Evolutionary conservation across 306 rosid genomes (phyloP).

Genomic region (Fragaria iinumae): DNA sequence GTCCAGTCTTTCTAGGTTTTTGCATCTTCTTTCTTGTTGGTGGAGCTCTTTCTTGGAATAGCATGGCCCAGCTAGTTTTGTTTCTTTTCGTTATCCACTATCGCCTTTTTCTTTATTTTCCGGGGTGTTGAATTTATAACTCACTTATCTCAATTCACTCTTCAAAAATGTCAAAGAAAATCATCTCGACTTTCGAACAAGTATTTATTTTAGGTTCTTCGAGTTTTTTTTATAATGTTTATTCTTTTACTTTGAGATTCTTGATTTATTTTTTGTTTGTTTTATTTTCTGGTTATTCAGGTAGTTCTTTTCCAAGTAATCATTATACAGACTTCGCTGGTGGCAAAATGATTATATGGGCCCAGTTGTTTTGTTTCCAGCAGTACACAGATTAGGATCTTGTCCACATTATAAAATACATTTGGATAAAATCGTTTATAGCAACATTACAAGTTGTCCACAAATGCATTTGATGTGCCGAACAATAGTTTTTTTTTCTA

Average conservation of each 20-base stretch:
- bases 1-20: background rate
- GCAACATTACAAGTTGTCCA: background rate
- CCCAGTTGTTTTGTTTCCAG: background rate
- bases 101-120: background rate
- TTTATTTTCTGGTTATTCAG: background rate
- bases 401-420: background rate
- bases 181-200: background rate
- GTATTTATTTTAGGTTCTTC: background rate
- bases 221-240: too few relatives aligned
- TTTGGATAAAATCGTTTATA: background rate
- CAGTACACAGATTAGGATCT: background rate
- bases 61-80: background rate
- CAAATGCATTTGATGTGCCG: background rate
- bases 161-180: too few relatives aligned
- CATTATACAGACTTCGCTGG: background rate
- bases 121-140: background rate
- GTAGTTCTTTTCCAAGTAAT: background rate
- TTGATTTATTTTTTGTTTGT: background rate
- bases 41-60: background rate
- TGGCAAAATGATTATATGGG: background rate
- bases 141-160: too few relatives aligned
- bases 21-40: background rate
- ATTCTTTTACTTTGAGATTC: background rate
- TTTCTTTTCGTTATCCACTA: background rate
- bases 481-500: background rate